Evolutionary conservation across 306 rosid species (phyloP), one percentile per base, ranked within the genome.

Genomic region (Abrus precatorius): DNA sequence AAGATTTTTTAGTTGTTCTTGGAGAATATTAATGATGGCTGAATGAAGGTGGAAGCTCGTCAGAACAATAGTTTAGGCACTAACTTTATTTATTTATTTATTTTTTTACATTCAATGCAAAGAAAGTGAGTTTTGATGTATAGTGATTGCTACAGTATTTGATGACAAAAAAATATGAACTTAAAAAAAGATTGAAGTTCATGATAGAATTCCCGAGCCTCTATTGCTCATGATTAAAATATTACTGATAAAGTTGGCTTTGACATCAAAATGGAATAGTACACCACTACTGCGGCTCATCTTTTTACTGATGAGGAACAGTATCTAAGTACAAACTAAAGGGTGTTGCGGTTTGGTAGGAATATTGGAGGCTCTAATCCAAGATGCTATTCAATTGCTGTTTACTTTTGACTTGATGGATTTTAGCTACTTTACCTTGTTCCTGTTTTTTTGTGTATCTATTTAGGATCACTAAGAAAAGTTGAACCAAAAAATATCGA

Each of bases 1-100:
- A 84, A 74, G 86, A 88, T 92, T 92, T 92, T 92, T 92, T 89
- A 71, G 79, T 83, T 91, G 82, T 85, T 85, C 84, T 67, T 80
- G 79, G 83, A 53, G 80, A 82, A 83, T 75, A 86, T 82, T 82
- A 75, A 69, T 88, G 88, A 84, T 85, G 86, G 68, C 82, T 82
- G 90, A 88, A 77, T 80, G 91, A 76, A 88, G 83, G 79, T 83
- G 85, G 68, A 90, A 88, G 87, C 74, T 74, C 73, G 85, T 80
- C 92, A 89, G 89, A 86, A 86, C 84, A 92, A 91, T 88, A 86
- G 85, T 77, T 72, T 84, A 86, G 85, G 80, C 83, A 43, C 87
- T 82, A 55, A 59, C 82, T 54, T 82, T 62, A 78, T 75, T 44
- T 64, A 81, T 80, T 78, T 33, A 20, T 68, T 20, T 64, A 61